These are phyloP conservation scores for Jamesozyma spencerorum DNA, from an alignment of 805 yeast species.

Conservation along the genomic window DNA sequence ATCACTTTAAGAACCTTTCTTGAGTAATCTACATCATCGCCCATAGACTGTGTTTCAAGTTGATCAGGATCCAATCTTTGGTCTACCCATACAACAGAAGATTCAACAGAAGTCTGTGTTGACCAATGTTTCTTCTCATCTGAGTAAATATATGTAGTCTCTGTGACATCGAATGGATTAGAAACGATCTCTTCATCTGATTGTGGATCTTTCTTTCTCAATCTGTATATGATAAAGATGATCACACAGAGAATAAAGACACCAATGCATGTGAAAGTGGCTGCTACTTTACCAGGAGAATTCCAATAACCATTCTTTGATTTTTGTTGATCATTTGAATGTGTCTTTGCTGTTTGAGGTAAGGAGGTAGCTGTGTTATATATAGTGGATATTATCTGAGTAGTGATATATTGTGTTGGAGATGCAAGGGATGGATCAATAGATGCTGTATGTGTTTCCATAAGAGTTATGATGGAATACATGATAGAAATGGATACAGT, in stretches of 20 bases:
- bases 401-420: constrained; percentile 5
- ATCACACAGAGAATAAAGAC: constrained; percentile 31
- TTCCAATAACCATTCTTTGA: constrained; percentile 44
- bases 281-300: constrained; percentile 72
- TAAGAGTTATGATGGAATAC: constrained; percentile 17
- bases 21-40: constrained; percentile 43
- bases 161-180: no score
- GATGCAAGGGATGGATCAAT: neutral
- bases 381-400: constrained; percentile 14
- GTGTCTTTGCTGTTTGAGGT: neutral
- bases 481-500: constrained; percentile 10
- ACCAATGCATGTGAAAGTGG: constrained; percentile 76
- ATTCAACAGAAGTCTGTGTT: no score
- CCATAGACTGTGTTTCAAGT: constrained; percentile 27
- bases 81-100: constrained; percentile 23
- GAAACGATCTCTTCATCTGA: no score
- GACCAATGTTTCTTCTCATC: no score
- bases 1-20: constrained; percentile 39
- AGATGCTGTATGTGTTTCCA: constrained; percentile 5
- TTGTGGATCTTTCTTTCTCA: no score
- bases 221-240: neutral
- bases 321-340: neutral
- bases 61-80: constrained; percentile 31
- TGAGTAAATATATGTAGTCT: no score
- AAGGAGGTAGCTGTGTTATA: constrained; percentile 8